A percentile compares a stretch with the other conserved stretches of the same genome.
These are phyloP conservation scores for Neonectria punicea DNA, from an alignment of 2,329 filamentous ascomycete genomes.

Conservation along the genomic window DNA sequence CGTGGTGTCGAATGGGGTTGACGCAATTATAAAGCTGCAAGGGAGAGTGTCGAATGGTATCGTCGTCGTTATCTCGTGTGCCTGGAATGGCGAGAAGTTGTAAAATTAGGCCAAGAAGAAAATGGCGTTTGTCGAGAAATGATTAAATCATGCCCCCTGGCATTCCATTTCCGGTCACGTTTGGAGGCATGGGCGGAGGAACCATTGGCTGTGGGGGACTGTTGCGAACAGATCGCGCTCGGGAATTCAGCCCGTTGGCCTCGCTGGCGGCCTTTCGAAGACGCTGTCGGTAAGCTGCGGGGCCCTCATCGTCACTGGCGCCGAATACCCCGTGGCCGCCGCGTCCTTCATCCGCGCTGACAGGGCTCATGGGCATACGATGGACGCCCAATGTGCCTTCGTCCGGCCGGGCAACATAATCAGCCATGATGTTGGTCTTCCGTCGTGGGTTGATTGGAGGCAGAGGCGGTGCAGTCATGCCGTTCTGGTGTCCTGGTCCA, in stretches of 20 bases:
- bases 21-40: conserved; percentile 30
- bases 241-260: conserved; percentile 46
- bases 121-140: conserved; percentile 1
- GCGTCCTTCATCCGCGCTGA: conserved; percentile 39
- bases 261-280: conserved; percentile 58
- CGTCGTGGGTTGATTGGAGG: conserved; percentile 70
- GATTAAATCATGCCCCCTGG: conserved; percentile 60
- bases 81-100: conserved; percentile 27
- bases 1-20: not conserved
- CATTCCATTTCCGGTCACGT: conserved; percentile 45
- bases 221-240: conserved; percentile 42
- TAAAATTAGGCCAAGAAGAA: conserved; percentile 28
- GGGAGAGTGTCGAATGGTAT: conserved; percentile 35
- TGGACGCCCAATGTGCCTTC: conserved; percentile 44
- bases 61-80: conserved; percentile 37
- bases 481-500: conserved; percentile 43
- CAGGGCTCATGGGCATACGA: conserved; percentile 37
- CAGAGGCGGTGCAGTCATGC: conserved; percentile 58
- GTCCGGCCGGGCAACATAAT: conserved; percentile 48
- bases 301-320: conserved; percentile 50
- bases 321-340: conserved; percentile 41
- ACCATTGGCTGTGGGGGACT: conserved; percentile 40
- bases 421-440: conserved; percentile 55
- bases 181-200: conserved; percentile 43
- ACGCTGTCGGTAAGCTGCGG: conserved; percentile 50